Base-by-base conservation (phyloP, 768 basidiomycete genomes). In the Termitomyces heimii region DNA sequence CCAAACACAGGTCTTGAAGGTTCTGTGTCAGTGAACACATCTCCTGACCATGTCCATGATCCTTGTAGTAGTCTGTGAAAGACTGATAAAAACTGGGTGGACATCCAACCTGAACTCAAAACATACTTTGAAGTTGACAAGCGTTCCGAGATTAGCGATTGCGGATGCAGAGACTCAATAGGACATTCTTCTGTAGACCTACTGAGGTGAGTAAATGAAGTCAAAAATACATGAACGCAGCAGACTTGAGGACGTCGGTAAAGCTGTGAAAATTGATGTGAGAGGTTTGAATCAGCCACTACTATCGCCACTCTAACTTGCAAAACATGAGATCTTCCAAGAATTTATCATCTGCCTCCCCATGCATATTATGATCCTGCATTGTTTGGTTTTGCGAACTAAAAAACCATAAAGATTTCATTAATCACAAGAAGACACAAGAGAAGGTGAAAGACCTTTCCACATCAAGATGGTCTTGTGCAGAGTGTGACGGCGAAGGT, bases 1-100 rank as follows among this genome's bases (percentile, higher is more conserved):
- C 78, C 71, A 68, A 85, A 85, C 0, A 84, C 59, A 7, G 68
- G 68, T 49, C 82, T 76, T 26, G 74, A 68, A 28, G 69, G 67
- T 20, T 70, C 71, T 7, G 67, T 68, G 10, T 71, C 71, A 22
- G 81, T 72, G 54, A 75, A 74, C 20, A 88, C 70, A 22, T 79
- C 70, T 20, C 86, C 87, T 34, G 75, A 70, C 88, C 88, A 89
- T 60, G 75, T 82, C 82, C 82, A 89, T 55, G 80, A 79, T 64
- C 82, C 16, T 84, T n/a, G 73, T 14, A 37, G 12, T 5, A 74
- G 37, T 85, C 55, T 2, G 29, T 44, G 46, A 43, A 28, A 45
- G 39, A 12, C 65, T 3, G 66, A 56, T 52, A 1, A 44, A 52
- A 14, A 34, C 12, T 29, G 7, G 5, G 34, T 16, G n/a, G n/a